A percentile compares a stretch with the other conserved stretches of the same genome.
Conservation (phyloP, 2,329 filamentous ascomycete genomes). For the Apiospora kogelbergensis region DNA sequence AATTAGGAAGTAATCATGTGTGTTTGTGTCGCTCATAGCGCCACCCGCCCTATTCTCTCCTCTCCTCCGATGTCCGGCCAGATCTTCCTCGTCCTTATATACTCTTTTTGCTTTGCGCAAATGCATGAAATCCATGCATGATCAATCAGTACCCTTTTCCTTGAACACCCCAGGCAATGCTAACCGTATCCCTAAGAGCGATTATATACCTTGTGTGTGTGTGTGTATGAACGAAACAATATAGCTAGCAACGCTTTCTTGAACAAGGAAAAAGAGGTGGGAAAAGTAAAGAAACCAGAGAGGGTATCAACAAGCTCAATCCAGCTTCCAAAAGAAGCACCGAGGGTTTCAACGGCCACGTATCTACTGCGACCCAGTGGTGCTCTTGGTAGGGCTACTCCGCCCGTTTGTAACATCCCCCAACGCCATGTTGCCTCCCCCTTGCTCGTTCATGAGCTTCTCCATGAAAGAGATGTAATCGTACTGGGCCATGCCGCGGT, state of each 20-base stretch:
- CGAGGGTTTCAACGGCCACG: background rate
- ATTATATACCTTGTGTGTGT: background rate
- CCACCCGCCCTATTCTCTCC: background rate
- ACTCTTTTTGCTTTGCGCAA: background rate
- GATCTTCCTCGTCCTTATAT: background rate
- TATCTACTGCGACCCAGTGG: constrained; percentile 23
- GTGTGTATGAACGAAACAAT: constrained; percentile 1
- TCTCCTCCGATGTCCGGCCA: background rate
- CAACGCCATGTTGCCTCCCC: constrained; percentile 26
- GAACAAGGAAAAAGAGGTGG: background rate
- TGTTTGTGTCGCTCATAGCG: background rate
- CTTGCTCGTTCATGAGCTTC: constrained; percentile 58
- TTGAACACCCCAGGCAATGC: constrained; percentile 5
- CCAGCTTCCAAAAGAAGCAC: background rate
- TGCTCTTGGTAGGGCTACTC: constrained; percentile 28
- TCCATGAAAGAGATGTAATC: constrained; percentile 99
- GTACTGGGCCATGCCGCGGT: constrained; percentile 82
- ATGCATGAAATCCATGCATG: background rate
- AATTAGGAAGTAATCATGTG: background rate
- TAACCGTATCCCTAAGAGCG: constrained; percentile 3
- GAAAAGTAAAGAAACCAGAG: background rate
- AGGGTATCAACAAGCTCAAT: constrained; percentile 6
- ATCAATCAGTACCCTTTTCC: background rate
- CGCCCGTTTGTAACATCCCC: constrained; percentile 30
- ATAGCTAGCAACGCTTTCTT: constrained; percentile 8